Percentiles rank a stretch among this genome's conserved stretches.
phyloP scores from a whole-genome alignment of 257 asterid species.

The Eucommia ulmoides region DNA sequence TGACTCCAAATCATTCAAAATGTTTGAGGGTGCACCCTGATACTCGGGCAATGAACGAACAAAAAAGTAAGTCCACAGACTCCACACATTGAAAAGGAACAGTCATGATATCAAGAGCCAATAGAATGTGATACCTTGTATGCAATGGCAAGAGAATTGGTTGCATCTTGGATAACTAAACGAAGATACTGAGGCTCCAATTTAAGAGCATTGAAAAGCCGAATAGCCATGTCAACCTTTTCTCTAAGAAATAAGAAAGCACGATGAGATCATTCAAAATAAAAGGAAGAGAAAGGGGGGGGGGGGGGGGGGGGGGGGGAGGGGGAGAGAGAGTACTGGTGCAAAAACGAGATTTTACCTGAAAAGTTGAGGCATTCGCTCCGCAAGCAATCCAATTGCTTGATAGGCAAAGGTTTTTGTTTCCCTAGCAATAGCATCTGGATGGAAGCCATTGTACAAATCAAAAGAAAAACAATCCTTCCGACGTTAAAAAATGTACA shows the following conservation, averaged over 20 bases:
- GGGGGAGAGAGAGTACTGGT: no score
- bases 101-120: slow-evolving; percentile 8
- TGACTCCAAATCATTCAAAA: slow-evolving; percentile 70
- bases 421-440: slow-evolving; percentile 75
- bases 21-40: slow-evolving; percentile 67
- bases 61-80: slow-evolving; percentile 15
- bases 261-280: slow-evolving; percentile 7
- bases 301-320: slow-evolving; percentile 6
- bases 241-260: slow-evolving; percentile 33
- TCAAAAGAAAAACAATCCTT: not conserved
- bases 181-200: slow-evolving; percentile 69
- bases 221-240: slow-evolving; percentile 72
- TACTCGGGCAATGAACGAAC: slow-evolving; percentile 22
- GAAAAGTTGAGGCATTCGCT: slow-evolving; percentile 91
- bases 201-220: slow-evolving; percentile 84
- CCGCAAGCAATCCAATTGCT: slow-evolving; percentile 94
- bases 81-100: not conserved
- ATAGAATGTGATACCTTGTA: slow-evolving; percentile 46
- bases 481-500: not conserved
- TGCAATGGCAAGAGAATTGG: slow-evolving; percentile 80
- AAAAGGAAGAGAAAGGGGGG: slow-evolving; percentile 7
- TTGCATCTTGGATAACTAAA: slow-evolving; percentile 83
- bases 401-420: slow-evolving; percentile 78
- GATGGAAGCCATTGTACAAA: slow-evolving; percentile 15
- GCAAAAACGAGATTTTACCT: no score